These are phyloP conservation scores for Jamesozyma piceae DNA, from an alignment of 805 yeast genomes.

Conservation along the genomic window DNA sequence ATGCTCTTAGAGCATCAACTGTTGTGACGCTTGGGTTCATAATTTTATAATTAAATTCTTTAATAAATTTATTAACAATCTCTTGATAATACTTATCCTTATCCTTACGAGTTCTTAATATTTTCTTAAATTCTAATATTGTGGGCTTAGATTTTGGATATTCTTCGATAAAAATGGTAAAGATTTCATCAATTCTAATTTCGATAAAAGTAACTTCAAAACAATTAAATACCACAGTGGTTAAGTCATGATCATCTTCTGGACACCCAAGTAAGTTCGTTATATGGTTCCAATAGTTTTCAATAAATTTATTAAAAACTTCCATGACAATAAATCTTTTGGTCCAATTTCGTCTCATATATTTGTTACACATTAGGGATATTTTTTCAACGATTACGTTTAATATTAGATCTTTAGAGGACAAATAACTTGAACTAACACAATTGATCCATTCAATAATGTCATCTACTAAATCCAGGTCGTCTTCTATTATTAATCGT, in stretches of 20 bases:
- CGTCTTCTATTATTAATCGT: conserved; percentile 18
- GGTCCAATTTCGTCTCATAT: conserved; percentile 15
- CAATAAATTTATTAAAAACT: conserved; percentile 22
- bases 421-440: conserved; percentile 9
- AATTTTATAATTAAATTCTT: conserved; percentile 26
- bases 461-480: conserved; percentile 17
- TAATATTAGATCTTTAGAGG: conserved; percentile 16
- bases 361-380: conserved; percentile 10
- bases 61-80: conserved; percentile 14
- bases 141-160: conserved; percentile 47
- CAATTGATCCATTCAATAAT: conserved; percentile 21
- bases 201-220: conserved; percentile 21
- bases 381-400: conserved; percentile 17
- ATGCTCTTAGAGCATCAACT: conserved; percentile 55
- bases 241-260: conserved; percentile 23
- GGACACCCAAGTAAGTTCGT: conserved; percentile 15
- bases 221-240: conserved; percentile 17
- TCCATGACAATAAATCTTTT: conserved; percentile 20
- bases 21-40: conserved; percentile 81
- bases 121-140: conserved; percentile 48
- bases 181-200: conserved; percentile 49
- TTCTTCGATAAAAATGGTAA: conserved; percentile 41
- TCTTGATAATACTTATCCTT: conserved; percentile 23
- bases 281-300: conserved; percentile 20
- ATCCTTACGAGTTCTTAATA: conserved; percentile 35